phyloP scores from a whole-genome alignment of 768 basidiomycete species.

The Boletus rufocinnamomeus region DNA sequence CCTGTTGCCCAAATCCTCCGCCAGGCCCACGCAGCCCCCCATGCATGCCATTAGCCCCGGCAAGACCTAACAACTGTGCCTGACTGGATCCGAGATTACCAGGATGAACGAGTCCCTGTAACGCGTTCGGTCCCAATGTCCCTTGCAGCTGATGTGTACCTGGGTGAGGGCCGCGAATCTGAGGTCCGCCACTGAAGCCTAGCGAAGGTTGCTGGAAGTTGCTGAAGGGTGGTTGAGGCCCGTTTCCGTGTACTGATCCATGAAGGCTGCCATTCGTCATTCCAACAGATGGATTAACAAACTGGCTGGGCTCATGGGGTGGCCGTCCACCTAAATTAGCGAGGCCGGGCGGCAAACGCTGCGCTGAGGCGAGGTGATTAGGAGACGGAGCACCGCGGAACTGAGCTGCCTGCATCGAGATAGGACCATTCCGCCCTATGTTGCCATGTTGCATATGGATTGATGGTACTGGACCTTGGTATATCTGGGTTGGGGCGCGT shows the following conservation, averaged over 20 bases:
- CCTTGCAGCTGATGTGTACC: constrained; percentile 50
- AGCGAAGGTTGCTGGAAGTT: constrained; percentile 49
- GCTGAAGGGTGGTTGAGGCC: constrained; percentile 53
- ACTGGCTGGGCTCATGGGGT: constrained; percentile 75
- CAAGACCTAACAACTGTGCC: constrained; percentile 47
- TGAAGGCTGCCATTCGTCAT: constrained; percentile 50
- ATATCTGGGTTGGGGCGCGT: constrained; percentile 60
- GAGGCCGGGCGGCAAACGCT: constrained; percentile 75
- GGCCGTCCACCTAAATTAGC: constrained; percentile 82
- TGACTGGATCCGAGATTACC: constrained; percentile 53
- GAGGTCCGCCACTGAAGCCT: constrained; percentile 44
- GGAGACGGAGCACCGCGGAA: constrained; percentile 76
- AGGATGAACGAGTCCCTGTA: constrained; percentile 56
- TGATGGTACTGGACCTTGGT: constrained; percentile 48
- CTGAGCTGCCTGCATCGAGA: constrained; percentile 60
- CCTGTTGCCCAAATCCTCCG: constrained; percentile 41
- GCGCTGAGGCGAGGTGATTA: constrained; percentile 48
- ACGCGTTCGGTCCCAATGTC: constrained; percentile 46
- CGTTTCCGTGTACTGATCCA: constrained; percentile 47
- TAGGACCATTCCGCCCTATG: constrained; percentile 50
- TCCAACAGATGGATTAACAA: constrained; percentile 44
- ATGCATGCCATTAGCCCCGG: constrained; percentile 46
- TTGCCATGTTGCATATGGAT: constrained; percentile 55
- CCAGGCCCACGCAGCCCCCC: constrained; percentile 49
- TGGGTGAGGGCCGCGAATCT: constrained; percentile 54